Evolutionary conservation across 805 yeast genomes (phyloP), one percentile per base, ranked within the genome.

Genomic region (Candida awuae): DNA sequence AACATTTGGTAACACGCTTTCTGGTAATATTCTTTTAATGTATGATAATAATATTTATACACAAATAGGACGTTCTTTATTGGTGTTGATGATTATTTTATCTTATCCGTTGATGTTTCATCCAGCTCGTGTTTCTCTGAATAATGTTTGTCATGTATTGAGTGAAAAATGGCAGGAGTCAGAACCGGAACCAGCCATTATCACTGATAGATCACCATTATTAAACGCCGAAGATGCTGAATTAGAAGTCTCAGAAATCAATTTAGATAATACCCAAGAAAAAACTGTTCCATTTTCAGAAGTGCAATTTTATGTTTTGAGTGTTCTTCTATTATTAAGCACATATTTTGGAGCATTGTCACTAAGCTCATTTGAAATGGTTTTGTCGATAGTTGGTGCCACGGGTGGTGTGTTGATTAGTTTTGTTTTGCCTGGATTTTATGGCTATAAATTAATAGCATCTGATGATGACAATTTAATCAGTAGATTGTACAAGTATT

Each of bases 341-440:
- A 69, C 81, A 1, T 83, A 80, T 51, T 42, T 67, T 0, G 58
- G 76, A 13, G 85, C 94, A 0, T 56, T 77, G 1, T 57, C 74
- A 8, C 71, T 83, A 8, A 62, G 68, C 1, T 79, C 85, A 0
- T 75, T 83, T 52, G 88, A 81, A 38, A 68, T 73, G 26, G 82
- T 83, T 4, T 59, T 83, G 34, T 75, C 90, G 1, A 62, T 83
- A 37, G 87, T 83, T 8, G 94, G 94, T 4, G 81, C 88, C 5
- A 83, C 92, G 0, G 94, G 94, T 0, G 83, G 88, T 4, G 84
- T 88, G 0, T 66, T 85, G 19, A 83, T 83, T 36, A 77, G 86
- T 18, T 83, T 82, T 56, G 80, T 81, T 8, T 64, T 83, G 31
- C 94, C 94, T 0, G 92, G 94, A 0, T 62, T 78, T 41, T 83